Base-by-base conservation (phyloP, 495 filamentous ascomycete genomes). In the Annulohypoxylon moriforme region DNA sequence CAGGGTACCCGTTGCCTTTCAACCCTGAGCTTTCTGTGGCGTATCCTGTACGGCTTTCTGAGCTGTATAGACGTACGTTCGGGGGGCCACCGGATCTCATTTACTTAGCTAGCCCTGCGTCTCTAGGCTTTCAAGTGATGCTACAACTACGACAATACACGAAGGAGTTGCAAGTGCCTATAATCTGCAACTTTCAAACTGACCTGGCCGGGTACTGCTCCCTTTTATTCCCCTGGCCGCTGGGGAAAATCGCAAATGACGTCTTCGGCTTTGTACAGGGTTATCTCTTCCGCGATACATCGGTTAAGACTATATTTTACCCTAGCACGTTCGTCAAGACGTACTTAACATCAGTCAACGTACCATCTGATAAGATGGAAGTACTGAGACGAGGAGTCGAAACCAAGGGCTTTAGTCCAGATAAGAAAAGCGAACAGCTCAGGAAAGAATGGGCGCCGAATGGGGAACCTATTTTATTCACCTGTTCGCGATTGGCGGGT, bases 111-210 rank as follows among this genome's bases (percentile, higher is more conserved):
- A 89, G 87, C 59, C 89, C 89, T 0, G 89, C 89, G 0, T 89
- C 86, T 1, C 74, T 91, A 9, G 88, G 89, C 8, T 91, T 90
- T 67, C 88, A 90, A 66, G 84, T 90, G 67, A 81, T 90, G 64
- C 67, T 81, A 5, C 79, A 89, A 55, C 82, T 89, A 67, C 82
- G 87, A 24, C 85, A 86, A 52, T 84, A 89, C 65, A 80, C 87
- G 16, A 77, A 79, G 13, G 77, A 81, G 47, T 64, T 58, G 16
- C 84, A 86, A 27, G 81, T 87, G 0, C 85, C 87, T 3, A 77
- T 88, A 0, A 78, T 90, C 46, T 82, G 88, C 65, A 91, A 90
- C 73, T 90, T 89, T 69, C 88, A 91, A 71, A 91, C 88, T 0
- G 88, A 91, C 74, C 80, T 91, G 5, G 86, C 87, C 0, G 85